A percentile compares a stretch with the other conserved stretches of the same genome.
phyloP scores from a whole-genome alignment of 345 rosid genomes.

The Firmiana major region DNA sequence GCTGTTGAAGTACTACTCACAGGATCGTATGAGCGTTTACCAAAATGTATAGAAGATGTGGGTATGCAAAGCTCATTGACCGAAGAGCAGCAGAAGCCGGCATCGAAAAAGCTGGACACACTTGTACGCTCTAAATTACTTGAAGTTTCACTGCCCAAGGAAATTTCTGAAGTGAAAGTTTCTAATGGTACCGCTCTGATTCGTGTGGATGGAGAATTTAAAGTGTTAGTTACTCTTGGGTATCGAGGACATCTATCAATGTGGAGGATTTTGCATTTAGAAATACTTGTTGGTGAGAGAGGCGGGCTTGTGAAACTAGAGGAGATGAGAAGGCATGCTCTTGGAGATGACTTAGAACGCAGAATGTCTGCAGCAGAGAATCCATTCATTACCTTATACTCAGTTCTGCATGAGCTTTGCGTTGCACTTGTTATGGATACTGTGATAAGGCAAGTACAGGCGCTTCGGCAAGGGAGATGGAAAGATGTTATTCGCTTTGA shows the following conservation, averaged over 20 bases:
- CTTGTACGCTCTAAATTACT: constrained; percentile 90
- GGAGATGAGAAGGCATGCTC: constrained; percentile 62
- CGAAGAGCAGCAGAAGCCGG: constrained; percentile 76
- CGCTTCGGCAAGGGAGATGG: constrained; percentile 90
- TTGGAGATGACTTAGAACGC: constrained; percentile 97
- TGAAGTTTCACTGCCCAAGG: constrained; percentile 79
- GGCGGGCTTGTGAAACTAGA: constrained; percentile 74
- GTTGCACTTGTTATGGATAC: constrained; percentile 93
- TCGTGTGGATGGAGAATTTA: constrained; percentile 82
- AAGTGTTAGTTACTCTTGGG: constrained; percentile 95
- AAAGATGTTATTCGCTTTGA: constrained; percentile 90
- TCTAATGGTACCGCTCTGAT: constrained; percentile 78
- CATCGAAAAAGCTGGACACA: constrained; percentile 75
- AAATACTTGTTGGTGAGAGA: constrained; percentile 95
- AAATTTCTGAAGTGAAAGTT: constrained; percentile 79
- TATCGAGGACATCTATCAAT: constrained; percentile 85
- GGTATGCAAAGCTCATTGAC: constrained; percentile 71
- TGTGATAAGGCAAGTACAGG: constrained; percentile 86
- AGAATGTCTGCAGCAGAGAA: constrained; percentile 87
- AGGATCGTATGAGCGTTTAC: constrained; percentile 84
- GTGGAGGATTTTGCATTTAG: constrained; percentile 98
- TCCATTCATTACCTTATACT: constrained; percentile 69
- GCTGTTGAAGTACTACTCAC: constrained; percentile 81
- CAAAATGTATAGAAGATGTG: constrained; percentile 88
- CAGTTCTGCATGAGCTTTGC: constrained; percentile 89